Evolutionary conservation across 169 alveolate genomes (phyloP).

Genomic region (Cryptosporidium xiaoi): DNA sequence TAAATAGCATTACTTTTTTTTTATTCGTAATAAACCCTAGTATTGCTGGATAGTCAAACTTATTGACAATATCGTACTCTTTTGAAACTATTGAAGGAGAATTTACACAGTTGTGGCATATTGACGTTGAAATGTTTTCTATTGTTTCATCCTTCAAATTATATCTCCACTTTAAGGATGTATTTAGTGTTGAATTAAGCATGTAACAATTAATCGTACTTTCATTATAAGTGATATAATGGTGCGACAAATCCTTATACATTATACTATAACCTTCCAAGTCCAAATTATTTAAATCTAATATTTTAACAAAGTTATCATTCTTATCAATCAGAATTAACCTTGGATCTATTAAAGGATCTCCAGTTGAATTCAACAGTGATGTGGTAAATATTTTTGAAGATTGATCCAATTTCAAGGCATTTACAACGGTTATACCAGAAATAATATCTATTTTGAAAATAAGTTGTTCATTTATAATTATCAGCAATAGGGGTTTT

Average conservation of each 20-base stretch:
- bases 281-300: constrained; percentile 11
- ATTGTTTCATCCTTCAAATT: constrained; percentile 25
- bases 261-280: not conserved
- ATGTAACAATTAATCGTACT: constrained; percentile 16
- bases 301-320: constrained; percentile 3
- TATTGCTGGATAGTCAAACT: constrained; percentile 31
- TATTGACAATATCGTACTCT: constrained; percentile 38
- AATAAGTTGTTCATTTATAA: constrained; percentile 1
- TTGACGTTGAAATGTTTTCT: constrained; percentile 12
- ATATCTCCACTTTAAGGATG: constrained; percentile 29
- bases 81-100: constrained; percentile 50
- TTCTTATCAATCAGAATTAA: constrained; percentile 12
- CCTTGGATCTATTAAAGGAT: constrained; percentile 7
- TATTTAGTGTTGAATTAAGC: not conserved
- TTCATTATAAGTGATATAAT: not conserved
- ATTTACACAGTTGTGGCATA: constrained; percentile 15
- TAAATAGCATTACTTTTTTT: constrained; percentile 23
- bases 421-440: constrained; percentile 23
- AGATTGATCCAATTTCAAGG: constrained; percentile 8
- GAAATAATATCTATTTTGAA: constrained; percentile 28
- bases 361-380: not conserved
- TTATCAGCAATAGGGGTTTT: not conserved
- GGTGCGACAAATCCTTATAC: not conserved
- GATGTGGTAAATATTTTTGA: not conserved
- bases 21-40: constrained; percentile 24